Base-by-base conservation (phyloP, 1,284 basidiomycete genomes). In the Moniliophthora roreri region DNA sequence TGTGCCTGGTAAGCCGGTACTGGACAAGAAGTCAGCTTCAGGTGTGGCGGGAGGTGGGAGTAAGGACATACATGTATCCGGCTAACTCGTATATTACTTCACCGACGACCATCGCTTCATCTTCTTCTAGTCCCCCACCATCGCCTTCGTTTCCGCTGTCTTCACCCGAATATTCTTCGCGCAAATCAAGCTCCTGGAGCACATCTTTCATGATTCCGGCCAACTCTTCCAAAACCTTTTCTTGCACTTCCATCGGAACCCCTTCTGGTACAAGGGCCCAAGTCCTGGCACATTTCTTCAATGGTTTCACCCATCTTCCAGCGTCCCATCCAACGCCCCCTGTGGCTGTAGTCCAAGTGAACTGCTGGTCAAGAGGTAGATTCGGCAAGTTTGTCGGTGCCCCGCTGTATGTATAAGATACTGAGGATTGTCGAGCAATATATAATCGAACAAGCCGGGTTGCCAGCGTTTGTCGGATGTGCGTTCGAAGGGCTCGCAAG, bases 131-230 rank as follows among this genome's bases (percentile, higher is more conserved):
- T 28, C n/a, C n/a, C 28, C 24, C 5, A 77, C 71, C 1, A 78
- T 74, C 9, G 73, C 70, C n/a, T 16, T 18, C 11, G 46, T 36
- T n/a, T 5, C 20, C 9, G 21, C 15, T 23, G 34, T 21, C 18
- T 24, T 42, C 7, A 11, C 32, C 62, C 35, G 60, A 59, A 4
- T 79, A 78, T n/a, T 86, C 83, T 3, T 80, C 80, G 48, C 81
- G 72, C 28, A 78, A 76, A 56, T 90, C 88, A 48, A 87, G 73
- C 58, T 89, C 86, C 59, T 87, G 81, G 20, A 89, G 75, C 8
- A 89, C 77, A 60, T 91, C 89, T 63, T 82, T 84, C 55, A 89
- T 60, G 7, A 86, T 77, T 0, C 81, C 81, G 1, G 84, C 81
- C 7, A 80, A 78, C 63, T 91, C 89, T 48, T 83, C 79, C 51